Conservation (phyloP, 495 filamentous ascomycete genomes). For the Neurospora sp. region DNA sequence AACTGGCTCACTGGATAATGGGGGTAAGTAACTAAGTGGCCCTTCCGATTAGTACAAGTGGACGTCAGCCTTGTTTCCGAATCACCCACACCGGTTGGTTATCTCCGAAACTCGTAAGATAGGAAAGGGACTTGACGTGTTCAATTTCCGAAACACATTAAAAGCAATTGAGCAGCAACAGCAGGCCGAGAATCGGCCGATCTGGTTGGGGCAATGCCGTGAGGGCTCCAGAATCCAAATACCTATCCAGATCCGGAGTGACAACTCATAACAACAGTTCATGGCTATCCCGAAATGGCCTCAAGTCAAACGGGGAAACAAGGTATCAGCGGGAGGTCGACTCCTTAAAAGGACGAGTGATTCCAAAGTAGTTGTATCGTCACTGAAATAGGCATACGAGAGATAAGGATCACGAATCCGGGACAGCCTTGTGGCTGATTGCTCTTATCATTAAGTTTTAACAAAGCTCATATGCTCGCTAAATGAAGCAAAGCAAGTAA, state of each 20-base stretch:
- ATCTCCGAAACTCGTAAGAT: background rate
- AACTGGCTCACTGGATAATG: background rate
- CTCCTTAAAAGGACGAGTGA: background rate
- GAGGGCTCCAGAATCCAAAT: background rate
- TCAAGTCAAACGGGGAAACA: background rate
- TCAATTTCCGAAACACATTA: background rate
- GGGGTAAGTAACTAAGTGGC: background rate
- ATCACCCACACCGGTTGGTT: background rate
- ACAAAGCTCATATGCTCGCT: background rate
- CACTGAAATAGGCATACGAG: background rate
- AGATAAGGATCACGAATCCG: background rate
- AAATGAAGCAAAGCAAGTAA: conserved; percentile 1
- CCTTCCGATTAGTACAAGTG: background rate
- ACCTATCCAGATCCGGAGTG: background rate
- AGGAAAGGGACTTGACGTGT: background rate
- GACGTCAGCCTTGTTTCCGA: background rate
- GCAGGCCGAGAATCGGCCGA: background rate
- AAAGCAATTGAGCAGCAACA: background rate
- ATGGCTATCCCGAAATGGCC: background rate
- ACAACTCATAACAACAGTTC: background rate
- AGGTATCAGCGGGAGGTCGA: background rate
- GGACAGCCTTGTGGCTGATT: background rate
- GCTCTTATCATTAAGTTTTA: background rate
- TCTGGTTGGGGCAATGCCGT: background rate
- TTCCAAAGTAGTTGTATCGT: background rate